Conservation (phyloP, 257 asterid species). For the Solanum corneliomulleri region DNA sequence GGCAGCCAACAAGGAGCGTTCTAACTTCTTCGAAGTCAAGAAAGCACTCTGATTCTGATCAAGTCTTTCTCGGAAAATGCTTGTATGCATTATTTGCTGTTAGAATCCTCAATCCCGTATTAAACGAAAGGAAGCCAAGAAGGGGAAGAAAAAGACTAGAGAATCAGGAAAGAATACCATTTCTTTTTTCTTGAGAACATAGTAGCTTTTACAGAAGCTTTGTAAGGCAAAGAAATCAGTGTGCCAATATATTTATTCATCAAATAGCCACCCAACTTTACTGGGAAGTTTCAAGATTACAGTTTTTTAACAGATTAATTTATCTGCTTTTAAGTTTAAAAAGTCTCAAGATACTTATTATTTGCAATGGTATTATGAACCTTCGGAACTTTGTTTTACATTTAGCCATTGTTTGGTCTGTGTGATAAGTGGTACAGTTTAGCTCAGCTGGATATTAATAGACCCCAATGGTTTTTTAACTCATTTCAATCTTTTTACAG, state of each 20-base stretch:
- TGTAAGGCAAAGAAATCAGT: not conserved
- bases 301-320: not conserved
- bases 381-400: not conserved
- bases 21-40: slow-evolving; percentile 65
- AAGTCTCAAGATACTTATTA: not conserved
- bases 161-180: not conserved
- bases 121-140: not conserved
- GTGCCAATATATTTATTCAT: not conserved
- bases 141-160: not conserved
- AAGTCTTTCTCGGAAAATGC: not conserved
- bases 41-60: slow-evolving; percentile 49
- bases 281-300: not conserved
- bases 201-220: not conserved
- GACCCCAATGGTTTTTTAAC: not conserved
- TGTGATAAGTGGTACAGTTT: not conserved
- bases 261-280: not conserved
- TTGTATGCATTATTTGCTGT: not conserved
- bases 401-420: not conserved
- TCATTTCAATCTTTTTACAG: not conserved
- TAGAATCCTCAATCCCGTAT: not conserved
- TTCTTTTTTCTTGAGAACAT: not conserved
- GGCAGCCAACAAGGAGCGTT: slow-evolving; percentile 61
- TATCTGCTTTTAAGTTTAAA: not conserved
- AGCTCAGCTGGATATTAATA: not conserved
- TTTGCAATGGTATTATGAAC: not conserved